phyloP scores from a whole-genome alignment of 345 rosid genomes.

The Arabis hirsuta region DNA sequence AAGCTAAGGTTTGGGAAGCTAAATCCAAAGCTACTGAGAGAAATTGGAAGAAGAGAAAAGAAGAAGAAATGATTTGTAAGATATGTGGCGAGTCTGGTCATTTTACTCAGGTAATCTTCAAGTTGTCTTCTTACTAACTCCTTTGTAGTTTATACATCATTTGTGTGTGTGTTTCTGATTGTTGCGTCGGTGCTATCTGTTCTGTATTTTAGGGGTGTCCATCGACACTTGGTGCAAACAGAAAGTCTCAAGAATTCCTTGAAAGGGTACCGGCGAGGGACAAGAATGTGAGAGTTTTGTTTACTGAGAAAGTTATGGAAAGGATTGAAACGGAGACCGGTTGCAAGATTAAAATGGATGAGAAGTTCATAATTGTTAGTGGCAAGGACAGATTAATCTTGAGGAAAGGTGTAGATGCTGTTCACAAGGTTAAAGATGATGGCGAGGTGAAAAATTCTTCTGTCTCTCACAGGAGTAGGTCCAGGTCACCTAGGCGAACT shows the following conservation, averaged over 20 bases:
- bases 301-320: constrained; percentile 78
- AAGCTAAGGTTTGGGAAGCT: constrained; percentile 99
- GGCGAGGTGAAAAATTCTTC: constrained; percentile 70
- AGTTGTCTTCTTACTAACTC: background rate
- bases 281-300: constrained; percentile 67
- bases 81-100: constrained; percentile 98
- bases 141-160: background rate
- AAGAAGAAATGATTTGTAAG: constrained; percentile 98
- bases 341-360: constrained; percentile 92
- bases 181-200: constrained; percentile 6
- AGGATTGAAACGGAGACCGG: constrained; percentile 82
- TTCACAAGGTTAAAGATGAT: constrained; percentile 79
- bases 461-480: constrained; percentile 70
- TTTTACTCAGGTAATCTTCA: constrained; percentile 78
- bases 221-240: constrained; percentile 92
- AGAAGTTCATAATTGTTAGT: constrained; percentile 90
- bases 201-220: constrained; percentile 76
- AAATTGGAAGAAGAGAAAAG: constrained; percentile 98
- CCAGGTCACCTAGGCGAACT: constrained; percentile 79
- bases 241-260: constrained; percentile 89
- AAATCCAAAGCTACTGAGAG: constrained; percentile 98
- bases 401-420: constrained; percentile 97
- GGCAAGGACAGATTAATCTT: constrained; percentile 91
- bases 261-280: constrained; percentile 97
- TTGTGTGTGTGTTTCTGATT: constrained; percentile 13